These are phyloP conservation scores for Podochytrium sp. DNA, from an alignment of 192 early-diverging fungal species.

Conservation along the genomic window DNA sequence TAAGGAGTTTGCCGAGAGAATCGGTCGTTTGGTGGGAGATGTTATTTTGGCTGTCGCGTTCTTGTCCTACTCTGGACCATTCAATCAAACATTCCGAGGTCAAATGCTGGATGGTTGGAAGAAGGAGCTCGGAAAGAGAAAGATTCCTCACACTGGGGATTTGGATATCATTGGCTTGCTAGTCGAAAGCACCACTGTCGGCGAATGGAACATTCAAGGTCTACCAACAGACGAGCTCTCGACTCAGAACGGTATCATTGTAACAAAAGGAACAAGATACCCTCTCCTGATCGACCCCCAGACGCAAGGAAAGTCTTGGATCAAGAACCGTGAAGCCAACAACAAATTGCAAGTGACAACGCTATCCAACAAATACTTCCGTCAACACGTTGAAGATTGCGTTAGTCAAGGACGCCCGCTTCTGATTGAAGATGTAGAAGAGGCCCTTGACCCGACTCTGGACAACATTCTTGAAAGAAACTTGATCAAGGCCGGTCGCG, in stretches of 20 bases:
- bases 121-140: constrained; percentile 55
- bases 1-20: constrained; percentile 67
- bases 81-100: constrained; percentile 63
- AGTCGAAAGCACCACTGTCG: constrained; percentile 64
- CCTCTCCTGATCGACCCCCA: constrained; percentile 70
- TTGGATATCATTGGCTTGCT: constrained; percentile 63
- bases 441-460: constrained; percentile 63
- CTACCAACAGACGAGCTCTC: constrained; percentile 69
- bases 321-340: constrained; percentile 67
- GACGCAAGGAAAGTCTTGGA: constrained; percentile 67
- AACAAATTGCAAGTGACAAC: constrained; percentile 64
- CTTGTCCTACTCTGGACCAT: constrained; percentile 66
- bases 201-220: constrained; percentile 73
- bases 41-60: constrained; percentile 64
- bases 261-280: constrained; percentile 62
- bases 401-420: constrained; percentile 61
- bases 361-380: constrained; percentile 64
- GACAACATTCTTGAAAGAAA: constrained; percentile 71
- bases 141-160: constrained; percentile 67
- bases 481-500: constrained; percentile 62
- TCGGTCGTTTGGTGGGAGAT: constrained; percentile 65
- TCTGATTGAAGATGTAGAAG: constrained; percentile 71
- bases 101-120: constrained; percentile 60
- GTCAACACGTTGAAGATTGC: constrained; percentile 64
- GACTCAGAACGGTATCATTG: constrained; percentile 67